These are phyloP conservation scores for Chlorella sp. DNA, from an alignment of 139 green algal species.

Conservation along the genomic window DNA sequence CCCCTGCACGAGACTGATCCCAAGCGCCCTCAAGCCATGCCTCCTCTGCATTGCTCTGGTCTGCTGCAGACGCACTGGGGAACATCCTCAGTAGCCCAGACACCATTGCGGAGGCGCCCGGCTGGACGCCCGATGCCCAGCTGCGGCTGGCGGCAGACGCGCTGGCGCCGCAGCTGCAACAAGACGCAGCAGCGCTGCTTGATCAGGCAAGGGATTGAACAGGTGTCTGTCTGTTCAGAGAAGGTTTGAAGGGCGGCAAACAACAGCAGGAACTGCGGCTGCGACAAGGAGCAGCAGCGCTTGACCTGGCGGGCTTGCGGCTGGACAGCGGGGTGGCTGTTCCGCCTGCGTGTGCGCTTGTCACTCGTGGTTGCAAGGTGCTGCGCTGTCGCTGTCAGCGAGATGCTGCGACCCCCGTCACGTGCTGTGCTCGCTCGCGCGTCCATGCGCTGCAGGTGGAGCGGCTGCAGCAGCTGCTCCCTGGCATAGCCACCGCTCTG, in stretches of 20 bases:
- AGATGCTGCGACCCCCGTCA: too few species aligned
- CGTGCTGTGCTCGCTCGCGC: too few species aligned
- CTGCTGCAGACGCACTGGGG: not conserved
- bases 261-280: not conserved
- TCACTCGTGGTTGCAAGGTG: too few species aligned
- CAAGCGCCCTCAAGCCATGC: too few species aligned
- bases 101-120: not conserved
- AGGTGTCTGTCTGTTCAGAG: too few species aligned
- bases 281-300: too few species aligned
- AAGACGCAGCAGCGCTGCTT: not conserved
- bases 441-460: conserved; percentile 30
- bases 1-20: too few species aligned
- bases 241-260: not conserved
- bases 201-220: conserved; percentile 4
- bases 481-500: not conserved
- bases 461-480: conserved; percentile 21
- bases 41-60: too few species aligned
- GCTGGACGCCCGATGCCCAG: conserved; percentile 23
- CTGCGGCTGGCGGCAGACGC: conserved; percentile 9
- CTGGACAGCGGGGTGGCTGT: too few species aligned
- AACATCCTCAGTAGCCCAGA: conserved; percentile 18
- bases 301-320: too few species aligned
- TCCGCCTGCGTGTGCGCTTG: too few species aligned
- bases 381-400: too few species aligned
- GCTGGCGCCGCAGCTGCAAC: conserved; percentile 5